Conservation (phyloP, 2,329 filamentous ascomycete genomes). For the Hypoxylon sp. region DNA sequence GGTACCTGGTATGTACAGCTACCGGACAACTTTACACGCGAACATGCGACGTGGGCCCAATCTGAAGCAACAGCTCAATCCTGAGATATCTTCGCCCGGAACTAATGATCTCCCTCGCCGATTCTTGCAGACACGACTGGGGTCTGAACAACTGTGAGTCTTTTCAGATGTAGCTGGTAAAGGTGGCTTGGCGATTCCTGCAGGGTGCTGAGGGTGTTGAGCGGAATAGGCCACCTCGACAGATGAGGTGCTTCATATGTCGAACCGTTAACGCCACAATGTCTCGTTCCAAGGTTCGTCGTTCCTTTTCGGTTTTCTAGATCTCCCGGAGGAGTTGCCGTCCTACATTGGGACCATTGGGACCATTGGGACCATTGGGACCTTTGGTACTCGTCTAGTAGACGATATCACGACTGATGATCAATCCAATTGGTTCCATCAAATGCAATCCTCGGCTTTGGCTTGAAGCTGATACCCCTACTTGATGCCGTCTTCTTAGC, state of each 20-base stretch:
- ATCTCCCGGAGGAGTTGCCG: not conserved
- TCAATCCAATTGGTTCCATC: constrained; percentile 4
- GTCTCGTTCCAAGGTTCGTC: not conserved
- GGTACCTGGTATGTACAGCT: not conserved
- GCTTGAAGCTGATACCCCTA: not conserved
- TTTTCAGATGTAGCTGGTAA: not conserved
- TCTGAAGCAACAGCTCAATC: not conserved
- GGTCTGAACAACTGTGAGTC: not conserved
- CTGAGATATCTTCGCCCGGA: constrained; percentile 4
- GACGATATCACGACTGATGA: not conserved
- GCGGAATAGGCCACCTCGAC: not conserved
- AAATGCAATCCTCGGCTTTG: constrained; percentile 23
- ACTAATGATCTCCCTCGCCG: constrained; percentile 24
- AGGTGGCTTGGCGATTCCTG: constrained; percentile 7
- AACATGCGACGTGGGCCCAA: not conserved
- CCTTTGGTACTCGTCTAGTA: no score
- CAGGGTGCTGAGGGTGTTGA: not conserved
- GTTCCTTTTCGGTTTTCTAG: not conserved
- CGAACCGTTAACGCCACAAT: not conserved
- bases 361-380: no score
- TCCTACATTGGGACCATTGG: not conserved
- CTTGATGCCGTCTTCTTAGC: constrained; percentile 6
- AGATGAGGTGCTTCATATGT: not conserved
- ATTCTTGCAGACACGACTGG: constrained; percentile 19
- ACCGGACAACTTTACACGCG: not conserved